These are phyloP conservation scores for Sarocladium strictum DNA, from an alignment of 2,329 filamentous ascomycete genomes.

Conservation along the genomic window DNA sequence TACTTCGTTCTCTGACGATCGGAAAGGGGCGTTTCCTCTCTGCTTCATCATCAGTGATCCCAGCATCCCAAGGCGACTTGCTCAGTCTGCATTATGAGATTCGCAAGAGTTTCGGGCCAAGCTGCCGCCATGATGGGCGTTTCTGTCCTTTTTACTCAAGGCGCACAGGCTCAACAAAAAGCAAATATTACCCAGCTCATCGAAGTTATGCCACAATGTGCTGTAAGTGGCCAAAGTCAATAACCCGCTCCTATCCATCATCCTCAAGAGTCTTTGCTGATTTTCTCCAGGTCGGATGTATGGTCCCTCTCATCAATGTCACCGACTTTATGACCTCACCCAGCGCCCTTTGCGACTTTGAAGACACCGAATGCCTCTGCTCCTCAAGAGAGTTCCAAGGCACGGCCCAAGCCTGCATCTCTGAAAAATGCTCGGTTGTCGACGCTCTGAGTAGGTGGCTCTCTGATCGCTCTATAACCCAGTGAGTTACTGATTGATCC, in stretches of 20 bases:
- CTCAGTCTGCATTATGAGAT: neutral
- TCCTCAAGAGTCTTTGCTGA: neutral
- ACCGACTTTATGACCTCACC: neutral
- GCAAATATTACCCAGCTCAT: slow-evolving; percentile 1
- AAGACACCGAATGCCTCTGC: slow-evolving; percentile 2
- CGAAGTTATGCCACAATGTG: neutral
- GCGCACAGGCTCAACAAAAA: neutral
- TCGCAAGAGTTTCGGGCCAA: neutral
- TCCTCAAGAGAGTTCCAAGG: neutral
- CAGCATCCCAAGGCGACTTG: neutral
- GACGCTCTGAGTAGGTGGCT: neutral
- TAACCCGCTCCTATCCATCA: no score
- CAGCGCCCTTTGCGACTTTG: neutral
- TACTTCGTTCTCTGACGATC: no score
- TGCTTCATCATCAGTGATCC: neutral
- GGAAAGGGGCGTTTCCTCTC: neutral
- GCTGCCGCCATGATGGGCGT: neutral
- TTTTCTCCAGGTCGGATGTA: neutral
- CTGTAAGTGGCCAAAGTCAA: neutral
- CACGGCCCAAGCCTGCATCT: neutral
- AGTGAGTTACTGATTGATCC: neutral
- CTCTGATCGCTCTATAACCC: neutral
- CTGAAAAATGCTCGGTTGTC: neutral
- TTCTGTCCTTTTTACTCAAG: neutral
- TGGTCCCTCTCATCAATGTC: neutral